Percentiles rank a stretch among this genome's conserved stretches.
phyloP scores from a whole-genome alignment of 202 grass and related monocot genomes.

The Eragrostis tef region DNA sequence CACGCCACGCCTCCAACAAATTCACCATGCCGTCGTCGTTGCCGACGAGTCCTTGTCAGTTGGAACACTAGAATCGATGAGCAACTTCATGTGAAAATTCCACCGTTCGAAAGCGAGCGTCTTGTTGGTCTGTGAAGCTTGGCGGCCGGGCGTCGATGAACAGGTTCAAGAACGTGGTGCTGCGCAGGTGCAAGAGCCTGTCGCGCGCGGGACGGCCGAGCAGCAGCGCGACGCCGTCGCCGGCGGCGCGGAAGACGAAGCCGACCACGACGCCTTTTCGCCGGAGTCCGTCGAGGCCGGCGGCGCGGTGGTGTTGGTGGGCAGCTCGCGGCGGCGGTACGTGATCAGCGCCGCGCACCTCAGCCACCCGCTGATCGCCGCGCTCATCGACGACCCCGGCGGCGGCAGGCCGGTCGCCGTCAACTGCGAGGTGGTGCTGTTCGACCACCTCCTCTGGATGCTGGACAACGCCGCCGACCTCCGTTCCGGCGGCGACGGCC shows the following conservation, averaged over 20 bases:
- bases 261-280: neutral
- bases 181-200: conserved; percentile 83
- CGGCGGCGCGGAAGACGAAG: too few relatives aligned
- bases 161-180: conserved; percentile 54
- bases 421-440: conserved; percentile 86
- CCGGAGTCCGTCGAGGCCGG: neutral
- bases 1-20: neutral
- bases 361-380: conserved; percentile 71
- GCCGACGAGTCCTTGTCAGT: too few relatives aligned
- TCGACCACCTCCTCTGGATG: conserved; percentile 96
- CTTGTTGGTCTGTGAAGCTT: too few relatives aligned
- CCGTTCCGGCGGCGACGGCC: conserved; percentile 22
- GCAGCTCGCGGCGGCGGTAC: conserved; percentile 75
- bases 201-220: conserved; percentile 49
- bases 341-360: conserved; percentile 69
- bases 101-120: too few relatives aligned
- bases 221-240: conserved; percentile 41
- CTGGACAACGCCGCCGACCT: conserved; percentile 67
- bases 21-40: too few relatives aligned
- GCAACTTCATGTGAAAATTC: too few relatives aligned
- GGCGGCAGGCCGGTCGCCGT: conserved; percentile 41
- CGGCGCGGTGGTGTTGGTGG: conserved; percentile 67
- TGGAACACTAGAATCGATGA: neutral
- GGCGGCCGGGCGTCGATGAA: conserved; percentile 20
- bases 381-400: conserved; percentile 55